phyloP scores from a whole-genome alignment of 2,329 filamentous ascomycete genomes.

The Ophiostoma piceae region DNA sequence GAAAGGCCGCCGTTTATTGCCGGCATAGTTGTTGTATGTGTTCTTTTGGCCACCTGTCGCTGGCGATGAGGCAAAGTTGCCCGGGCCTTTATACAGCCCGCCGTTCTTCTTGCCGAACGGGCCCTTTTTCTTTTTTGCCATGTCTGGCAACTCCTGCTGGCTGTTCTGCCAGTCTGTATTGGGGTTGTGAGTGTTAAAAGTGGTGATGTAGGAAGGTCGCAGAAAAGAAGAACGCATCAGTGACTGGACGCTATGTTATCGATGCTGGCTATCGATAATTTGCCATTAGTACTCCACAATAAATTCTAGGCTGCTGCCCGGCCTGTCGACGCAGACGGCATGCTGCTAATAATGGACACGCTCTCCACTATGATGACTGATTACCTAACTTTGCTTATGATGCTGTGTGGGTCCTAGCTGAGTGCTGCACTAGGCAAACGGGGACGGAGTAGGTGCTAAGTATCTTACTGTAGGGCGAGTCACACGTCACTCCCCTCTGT shows the following conservation, averaged over 20 bases:
- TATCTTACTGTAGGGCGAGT: background rate
- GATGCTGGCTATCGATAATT: background rate
- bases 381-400: background rate
- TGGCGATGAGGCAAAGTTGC: background rate
- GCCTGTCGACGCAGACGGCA: background rate
- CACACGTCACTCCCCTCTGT: constrained; percentile 20
- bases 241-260: background rate
- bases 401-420: background rate
- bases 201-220: background rate
- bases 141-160: constrained; percentile 12
- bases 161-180: background rate
- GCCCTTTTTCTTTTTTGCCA: constrained; percentile 29
- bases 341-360: background rate
- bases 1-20: background rate
- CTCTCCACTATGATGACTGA: background rate
- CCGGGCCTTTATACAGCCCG: constrained; percentile 13
- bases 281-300: background rate
- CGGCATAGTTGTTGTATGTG: background rate
- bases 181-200: background rate
- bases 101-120: constrained; percentile 21
- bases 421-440: background rate
- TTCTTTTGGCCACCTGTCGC: background rate
- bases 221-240: background rate
- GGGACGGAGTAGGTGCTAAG: background rate
- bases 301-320: background rate